Evolutionary conservation across 2,329 filamentous ascomycete genomes (phyloP).

Genomic region (Orbilia quercus): DNA sequence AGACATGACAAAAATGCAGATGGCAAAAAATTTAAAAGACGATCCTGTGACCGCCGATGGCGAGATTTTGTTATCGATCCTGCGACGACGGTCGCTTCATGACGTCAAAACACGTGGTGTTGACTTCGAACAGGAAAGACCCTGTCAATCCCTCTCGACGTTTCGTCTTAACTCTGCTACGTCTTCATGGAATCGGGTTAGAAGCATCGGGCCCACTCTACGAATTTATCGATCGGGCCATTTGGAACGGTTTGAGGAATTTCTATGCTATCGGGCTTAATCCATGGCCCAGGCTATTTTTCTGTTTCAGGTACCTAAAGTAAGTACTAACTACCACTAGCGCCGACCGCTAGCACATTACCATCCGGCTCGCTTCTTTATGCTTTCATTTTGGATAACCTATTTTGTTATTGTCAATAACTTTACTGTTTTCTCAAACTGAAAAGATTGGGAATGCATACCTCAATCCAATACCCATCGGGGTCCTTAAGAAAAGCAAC

Average conservation of each 20-base stretch:
- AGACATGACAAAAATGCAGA: background rate
- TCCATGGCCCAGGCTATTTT: no score
- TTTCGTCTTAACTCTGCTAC: slow-evolving; percentile 24
- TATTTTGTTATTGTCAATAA: slow-evolving; percentile 61
- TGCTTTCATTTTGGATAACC: slow-evolving; percentile 80
- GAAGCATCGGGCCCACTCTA: no score
- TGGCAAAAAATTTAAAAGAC: background rate
- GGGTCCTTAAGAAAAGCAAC: slow-evolving; percentile 92
- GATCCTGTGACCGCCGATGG: slow-evolving; percentile 1
- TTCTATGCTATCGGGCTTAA: no score
- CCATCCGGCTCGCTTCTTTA: slow-evolving; percentile 64
- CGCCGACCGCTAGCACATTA: no score
- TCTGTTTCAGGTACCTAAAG: background rate
- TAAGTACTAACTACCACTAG: no score
- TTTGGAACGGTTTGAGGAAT: no score
- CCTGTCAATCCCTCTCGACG: slow-evolving; percentile 8
- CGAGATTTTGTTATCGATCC: no score
- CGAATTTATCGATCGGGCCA: background rate
- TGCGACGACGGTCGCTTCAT: slow-evolving; percentile 6
- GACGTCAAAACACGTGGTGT: slow-evolving; percentile 20
- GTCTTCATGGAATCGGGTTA: no score
- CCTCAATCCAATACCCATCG: slow-evolving; percentile 84
- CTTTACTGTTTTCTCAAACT: background rate
- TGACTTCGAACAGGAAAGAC: slow-evolving; percentile 10
- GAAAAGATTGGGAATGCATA: slow-evolving; percentile 60